phyloP scores from a whole-genome alignment of 139 green algal genomes.

The Chlamydomonas eustigma region DNA sequence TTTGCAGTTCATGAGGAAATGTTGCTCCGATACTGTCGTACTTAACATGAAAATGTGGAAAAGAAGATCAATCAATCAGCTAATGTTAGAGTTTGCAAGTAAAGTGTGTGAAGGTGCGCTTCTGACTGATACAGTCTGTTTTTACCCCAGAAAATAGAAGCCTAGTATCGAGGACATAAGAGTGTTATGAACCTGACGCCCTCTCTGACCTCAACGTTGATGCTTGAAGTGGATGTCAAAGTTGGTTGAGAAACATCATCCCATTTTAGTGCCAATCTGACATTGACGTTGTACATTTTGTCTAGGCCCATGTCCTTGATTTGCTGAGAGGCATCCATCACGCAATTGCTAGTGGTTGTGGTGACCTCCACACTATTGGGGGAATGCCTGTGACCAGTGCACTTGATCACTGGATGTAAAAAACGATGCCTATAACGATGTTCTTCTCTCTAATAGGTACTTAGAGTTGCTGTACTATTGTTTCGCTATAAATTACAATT shows the following conservation, averaged over 20 bases:
- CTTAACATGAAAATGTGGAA: not conserved
- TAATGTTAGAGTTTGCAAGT: not conserved
- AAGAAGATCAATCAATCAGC: not conserved
- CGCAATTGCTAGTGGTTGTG: slow-evolving; percentile 1
- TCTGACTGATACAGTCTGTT: not conserved
- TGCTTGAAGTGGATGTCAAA: not conserved
- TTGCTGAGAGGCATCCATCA: slow-evolving; percentile 3
- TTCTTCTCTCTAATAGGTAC: too few species aligned
- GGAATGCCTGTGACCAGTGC: not conserved
- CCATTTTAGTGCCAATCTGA: slow-evolving; percentile 3
- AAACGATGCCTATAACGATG: too few species aligned
- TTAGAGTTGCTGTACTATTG: too few species aligned
- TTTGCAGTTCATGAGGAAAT: too few species aligned
- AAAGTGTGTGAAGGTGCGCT: not conserved
- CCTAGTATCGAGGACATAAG: not conserved
- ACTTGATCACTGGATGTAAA: not conserved
- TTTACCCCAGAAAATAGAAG: not conserved
- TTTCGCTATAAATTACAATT: too few species aligned
- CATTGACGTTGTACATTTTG: slow-evolving; percentile 9
- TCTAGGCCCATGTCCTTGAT: slow-evolving; percentile 11
- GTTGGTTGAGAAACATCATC: not conserved
- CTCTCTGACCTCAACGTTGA: not conserved
- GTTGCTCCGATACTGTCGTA: not conserved
- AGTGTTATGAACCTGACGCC: not conserved
- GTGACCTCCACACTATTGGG: not conserved